Base-by-base conservation (phyloP, 1,139 yeast species). In the Petasospora fabianii region DNA sequence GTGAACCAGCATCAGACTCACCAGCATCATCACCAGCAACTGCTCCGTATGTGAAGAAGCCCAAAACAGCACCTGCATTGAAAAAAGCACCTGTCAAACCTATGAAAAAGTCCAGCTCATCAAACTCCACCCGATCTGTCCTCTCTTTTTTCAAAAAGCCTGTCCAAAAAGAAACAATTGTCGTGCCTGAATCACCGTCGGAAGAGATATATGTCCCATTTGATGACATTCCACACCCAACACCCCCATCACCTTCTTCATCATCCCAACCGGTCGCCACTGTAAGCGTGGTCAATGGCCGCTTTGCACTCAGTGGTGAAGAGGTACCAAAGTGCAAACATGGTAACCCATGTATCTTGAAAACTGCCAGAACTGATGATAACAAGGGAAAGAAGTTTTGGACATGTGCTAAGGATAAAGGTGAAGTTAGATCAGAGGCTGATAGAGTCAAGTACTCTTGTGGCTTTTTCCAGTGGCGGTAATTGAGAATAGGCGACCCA, bases 311-410 rank as follows among this genome's bases (percentile, higher is more conserved):
- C 5, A 24, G 43, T 2, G 30, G 40, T 17, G 55, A 46, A 4
- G 48, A 56, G 14, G 64, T 71, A 3, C 85, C 85, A 0, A 22
- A 44, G 5, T 80, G 86, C 54, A 59, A 64, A 14, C 85, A 79
- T 51, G 64, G 68, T 4, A 68, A 70, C 35, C 61, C 65, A 4
- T 72, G 83, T 35, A 61, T 69, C 12, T 49, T 78, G 37, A 67
- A 73, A 49, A 73, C 80, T 0, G 69, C 78, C 1, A 69, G 61
- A 44, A 72, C 71, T 3, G 48, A 56, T 6, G 65, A 58, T 35
- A 68, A 65, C 45, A 76, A 66, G 41, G 84, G 84, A 0, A 68
- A 61, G 42, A 75, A 70, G 49, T 80, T 78, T 49, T 80, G 84
- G 85, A 69, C 77, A 29, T 80, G 86, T 53, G 48, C 66, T 0